Evolutionary conservation across 305 asterid species (phyloP).

Genomic region (Solanum aculeatissimum): DNA sequence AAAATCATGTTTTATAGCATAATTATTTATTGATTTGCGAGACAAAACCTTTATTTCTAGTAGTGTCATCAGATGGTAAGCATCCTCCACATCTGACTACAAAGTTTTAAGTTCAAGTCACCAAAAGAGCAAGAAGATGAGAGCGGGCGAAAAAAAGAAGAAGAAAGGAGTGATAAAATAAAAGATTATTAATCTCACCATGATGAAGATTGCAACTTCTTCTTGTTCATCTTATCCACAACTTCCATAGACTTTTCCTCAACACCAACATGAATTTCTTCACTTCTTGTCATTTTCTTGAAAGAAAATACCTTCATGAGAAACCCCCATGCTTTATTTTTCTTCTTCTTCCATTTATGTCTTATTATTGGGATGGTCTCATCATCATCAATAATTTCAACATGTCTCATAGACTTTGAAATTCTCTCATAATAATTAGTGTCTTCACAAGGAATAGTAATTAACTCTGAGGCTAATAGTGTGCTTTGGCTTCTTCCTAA

Average conservation of each 20-base stretch:
- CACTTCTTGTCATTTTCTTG: not conserved
- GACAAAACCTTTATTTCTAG: not conserved
- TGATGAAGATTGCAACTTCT: not conserved
- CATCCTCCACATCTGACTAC: not conserved
- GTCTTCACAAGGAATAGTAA: not conserved
- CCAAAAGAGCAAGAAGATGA: not conserved
- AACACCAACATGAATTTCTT: not conserved
- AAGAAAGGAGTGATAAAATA: not conserved
- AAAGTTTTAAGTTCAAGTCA: not conserved
- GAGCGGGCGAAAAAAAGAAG: not conserved
- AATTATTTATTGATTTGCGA: not conserved
- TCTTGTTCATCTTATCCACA: not conserved
- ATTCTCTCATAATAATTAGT: slow-evolving; percentile 9
- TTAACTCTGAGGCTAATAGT: slow-evolving; percentile 11
- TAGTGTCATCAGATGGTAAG: not conserved
- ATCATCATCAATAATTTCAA: not conserved
- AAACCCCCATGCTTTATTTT: slow-evolving; percentile 3
- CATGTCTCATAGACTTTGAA: slow-evolving; percentile 15
- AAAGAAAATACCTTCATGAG: slow-evolving; percentile 7
- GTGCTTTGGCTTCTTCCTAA: slow-evolving; percentile 10
- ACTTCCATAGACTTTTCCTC: not conserved
- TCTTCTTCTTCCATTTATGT: not conserved
- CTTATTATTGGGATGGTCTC: not conserved
- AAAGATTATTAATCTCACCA: not conserved
- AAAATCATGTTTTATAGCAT: not conserved